A percentile compares a stretch with the other conserved stretches of the same genome.
phyloP scores from a whole-genome alignment of 352 stramenopile genomes.

The Pythium rishiriense region DNA sequence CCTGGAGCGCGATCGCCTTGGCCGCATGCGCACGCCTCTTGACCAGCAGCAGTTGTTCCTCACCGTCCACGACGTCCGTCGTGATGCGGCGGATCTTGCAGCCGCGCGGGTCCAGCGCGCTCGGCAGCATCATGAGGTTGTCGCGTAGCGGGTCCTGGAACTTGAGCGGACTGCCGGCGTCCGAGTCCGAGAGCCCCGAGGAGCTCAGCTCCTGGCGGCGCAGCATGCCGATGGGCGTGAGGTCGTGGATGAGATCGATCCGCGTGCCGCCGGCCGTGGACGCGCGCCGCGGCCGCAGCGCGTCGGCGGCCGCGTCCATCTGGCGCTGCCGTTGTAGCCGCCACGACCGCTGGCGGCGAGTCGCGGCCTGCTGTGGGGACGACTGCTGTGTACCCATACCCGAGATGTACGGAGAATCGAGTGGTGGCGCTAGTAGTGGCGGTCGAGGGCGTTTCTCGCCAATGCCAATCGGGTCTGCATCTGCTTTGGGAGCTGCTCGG shows the following conservation, averaged over 20 bases:
- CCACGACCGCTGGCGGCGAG: constrained; percentile 15
- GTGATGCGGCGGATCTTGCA: constrained; percentile 55
- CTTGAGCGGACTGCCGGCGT: constrained; percentile 14
- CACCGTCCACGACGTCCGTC: constrained; percentile 44
- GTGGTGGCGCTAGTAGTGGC: neutral
- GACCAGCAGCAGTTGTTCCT: constrained; percentile 60
- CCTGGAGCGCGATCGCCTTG: constrained; percentile 87
- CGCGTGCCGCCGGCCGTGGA: neutral
- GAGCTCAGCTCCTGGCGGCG: constrained; percentile 26
- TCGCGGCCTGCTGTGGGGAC: neutral
- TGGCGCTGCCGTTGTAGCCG: neutral
- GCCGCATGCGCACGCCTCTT: constrained; percentile 45
- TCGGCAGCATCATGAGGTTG: constrained; percentile 59
- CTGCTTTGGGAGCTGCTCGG: neutral
- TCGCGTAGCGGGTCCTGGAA: constrained; percentile 32
- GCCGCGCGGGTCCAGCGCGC: constrained; percentile 47
- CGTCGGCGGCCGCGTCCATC: constrained; percentile 4
- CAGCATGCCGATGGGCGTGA: constrained; percentile 15
- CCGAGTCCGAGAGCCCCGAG: constrained; percentile 9
- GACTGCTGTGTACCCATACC: constrained; percentile 32
- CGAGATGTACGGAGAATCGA: no score
- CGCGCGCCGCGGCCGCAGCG: constrained; percentile 2
- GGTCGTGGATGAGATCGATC: constrained; percentile 17
- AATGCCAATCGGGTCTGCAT: neutral
- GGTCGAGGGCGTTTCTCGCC: neutral